Base-by-base conservation (phyloP, 768 basidiomycete species). In the Psilocybe sp. region DNA sequence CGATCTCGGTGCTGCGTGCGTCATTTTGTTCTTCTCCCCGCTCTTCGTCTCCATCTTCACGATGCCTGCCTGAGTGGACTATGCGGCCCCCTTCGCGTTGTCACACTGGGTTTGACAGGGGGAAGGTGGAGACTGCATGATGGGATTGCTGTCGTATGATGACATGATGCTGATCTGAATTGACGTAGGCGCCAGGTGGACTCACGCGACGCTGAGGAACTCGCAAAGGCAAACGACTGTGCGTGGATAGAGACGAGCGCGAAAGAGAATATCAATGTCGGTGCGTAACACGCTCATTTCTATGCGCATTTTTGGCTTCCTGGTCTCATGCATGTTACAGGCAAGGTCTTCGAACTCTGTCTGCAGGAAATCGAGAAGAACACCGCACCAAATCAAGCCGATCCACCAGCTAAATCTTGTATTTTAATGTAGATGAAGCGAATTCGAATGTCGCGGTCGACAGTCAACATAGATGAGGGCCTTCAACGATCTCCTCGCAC, bases 221-320 rank as follows among this genome's bases (percentile, higher is more conserved):
- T 96, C 37, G 93, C 92, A 9, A 77, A 79, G 57, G 73, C 74
- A 51, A 81, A 85, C 59, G 79, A 83, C 36, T 85, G 90, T 7
- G 87, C 86, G 3, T 95, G 85, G 74, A 76, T 95, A 38, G 94
- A 96, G 70, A 90, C 90, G 12, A 92, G 89, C 60, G 92, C 94
- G 33, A 90, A 90, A 77, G 76, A 81, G 50, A 89, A 92, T 58
- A 67, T 82, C 66, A 94, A 96, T 68, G 87, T 97, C 59, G 83
- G 93, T 93, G 60, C 68, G 93, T 86, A 41, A 11, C 44, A 35
- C 23, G 16, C 13, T 15, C 31, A 12, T 14, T 38, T 14, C 11
- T 35, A 37, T 40, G 37, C 43, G 12, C 34, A 20, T 20, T 18
- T 37, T 10, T 11, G 19, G 19, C 13, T 44, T 6, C 16, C 19